phyloP scores from a whole-genome alignment of 2,329 filamentous ascomycete species.

The Fusarium brachygibbosum region DNA sequence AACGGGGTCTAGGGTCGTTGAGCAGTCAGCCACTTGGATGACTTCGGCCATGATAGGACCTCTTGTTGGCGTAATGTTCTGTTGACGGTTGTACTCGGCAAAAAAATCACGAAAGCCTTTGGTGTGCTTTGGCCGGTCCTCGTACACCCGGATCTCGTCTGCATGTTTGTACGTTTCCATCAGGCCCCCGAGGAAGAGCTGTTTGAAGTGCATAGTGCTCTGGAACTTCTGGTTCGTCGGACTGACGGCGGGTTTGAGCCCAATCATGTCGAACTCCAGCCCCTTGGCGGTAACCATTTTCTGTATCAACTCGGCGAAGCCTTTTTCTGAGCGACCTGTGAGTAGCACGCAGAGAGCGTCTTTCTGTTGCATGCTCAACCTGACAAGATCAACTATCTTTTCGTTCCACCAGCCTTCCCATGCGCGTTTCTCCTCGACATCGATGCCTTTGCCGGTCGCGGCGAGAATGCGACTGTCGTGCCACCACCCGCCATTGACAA shows the following conservation, averaged over 20 bases:
- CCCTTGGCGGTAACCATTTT: conserved; percentile 83
- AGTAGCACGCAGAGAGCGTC: conserved; percentile 88
- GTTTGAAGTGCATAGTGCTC: conserved; percentile 93
- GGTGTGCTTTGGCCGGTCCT: conserved; percentile 76
- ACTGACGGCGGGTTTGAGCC: conserved; percentile 86
- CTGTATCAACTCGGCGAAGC: conserved; percentile 83
- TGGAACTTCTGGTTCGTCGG: conserved; percentile 83
- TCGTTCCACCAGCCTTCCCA: conserved; percentile 99
- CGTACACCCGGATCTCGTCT: conserved; percentile 83
- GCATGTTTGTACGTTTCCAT: conserved; percentile 88
- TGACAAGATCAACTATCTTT: conserved; percentile 83
- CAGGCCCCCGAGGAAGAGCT: conserved; percentile 82
- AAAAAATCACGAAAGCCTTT: conserved; percentile 90
- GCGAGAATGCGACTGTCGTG: conserved; percentile 89
- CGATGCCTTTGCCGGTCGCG: conserved; percentile 85
- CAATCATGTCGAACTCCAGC: conserved; percentile 88
- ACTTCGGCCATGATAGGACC: conserved; percentile 82
- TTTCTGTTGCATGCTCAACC: conserved; percentile 84
- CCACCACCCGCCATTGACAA: conserved; percentile 95
- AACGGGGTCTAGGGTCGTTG: conserved; percentile 80
- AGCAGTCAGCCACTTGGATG: conserved; percentile 84
- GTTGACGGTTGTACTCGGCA: conserved; percentile 76
- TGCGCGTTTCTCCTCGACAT: conserved; percentile 82
- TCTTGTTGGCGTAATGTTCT: conserved; percentile 65
- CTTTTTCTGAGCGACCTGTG: conserved; percentile 84